Percentiles rank a stretch among this genome's conserved stretches.
Conservation (phyloP, 2,329 filamentous ascomycete species). For the Botryosphaeria dothidea region DNA sequence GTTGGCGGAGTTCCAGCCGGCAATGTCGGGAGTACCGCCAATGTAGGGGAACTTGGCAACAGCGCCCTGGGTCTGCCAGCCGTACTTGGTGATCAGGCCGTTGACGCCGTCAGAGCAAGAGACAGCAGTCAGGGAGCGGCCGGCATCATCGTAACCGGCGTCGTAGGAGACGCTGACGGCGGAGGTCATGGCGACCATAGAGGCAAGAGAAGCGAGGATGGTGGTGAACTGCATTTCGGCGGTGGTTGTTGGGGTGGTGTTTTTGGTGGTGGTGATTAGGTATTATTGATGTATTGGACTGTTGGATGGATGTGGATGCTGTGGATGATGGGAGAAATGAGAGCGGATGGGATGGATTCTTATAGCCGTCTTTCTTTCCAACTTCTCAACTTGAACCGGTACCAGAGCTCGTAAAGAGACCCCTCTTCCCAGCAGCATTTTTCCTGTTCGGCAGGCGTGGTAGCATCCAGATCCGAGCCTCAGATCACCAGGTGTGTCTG, state of each 20-base stretch:
- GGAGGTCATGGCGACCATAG: conserved; percentile 18
- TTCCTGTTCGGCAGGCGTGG: neutral
- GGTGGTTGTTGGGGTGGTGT: neutral
- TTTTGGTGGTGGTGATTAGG: neutral
- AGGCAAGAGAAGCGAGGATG: conserved; percentile 18
- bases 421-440: neutral
- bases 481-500: conserved; percentile 5
- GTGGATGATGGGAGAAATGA: conserved; percentile 3
- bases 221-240: conserved; percentile 20
- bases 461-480: conserved; percentile 11
- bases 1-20: conserved; percentile 45
- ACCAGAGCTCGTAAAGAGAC: conserved; percentile 1
- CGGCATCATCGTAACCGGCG: conserved; percentile 64
- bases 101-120: conserved; percentile 69
- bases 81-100: conserved; percentile 64
- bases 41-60: conserved; percentile 51
- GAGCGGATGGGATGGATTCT: neutral
- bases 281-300: neutral
- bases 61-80: conserved; percentile 53
- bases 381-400: neutral
- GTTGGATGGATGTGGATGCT: conserved; percentile 4
- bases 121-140: conserved; percentile 57
- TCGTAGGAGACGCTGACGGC: conserved; percentile 65
- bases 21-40: conserved; percentile 51
- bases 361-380: neutral